phyloP scores from a whole-genome alignment of 2,329 filamentous ascomycete species.

The Leptographium galeiforme region DNA sequence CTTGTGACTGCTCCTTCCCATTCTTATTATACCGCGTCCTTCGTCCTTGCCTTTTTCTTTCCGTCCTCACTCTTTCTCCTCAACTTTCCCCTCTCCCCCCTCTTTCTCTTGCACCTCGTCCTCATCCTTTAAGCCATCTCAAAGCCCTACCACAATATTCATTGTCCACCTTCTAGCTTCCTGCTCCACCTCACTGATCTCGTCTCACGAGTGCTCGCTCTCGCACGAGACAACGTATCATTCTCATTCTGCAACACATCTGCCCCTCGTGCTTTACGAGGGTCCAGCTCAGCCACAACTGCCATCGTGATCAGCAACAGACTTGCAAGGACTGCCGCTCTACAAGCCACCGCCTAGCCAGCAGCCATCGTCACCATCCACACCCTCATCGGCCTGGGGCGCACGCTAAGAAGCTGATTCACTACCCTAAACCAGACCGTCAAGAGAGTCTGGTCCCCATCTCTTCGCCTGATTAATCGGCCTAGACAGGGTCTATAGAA shows the following conservation, averaged over 20 bases:
- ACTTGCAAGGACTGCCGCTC: not conserved
- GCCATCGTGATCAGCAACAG: not conserved
- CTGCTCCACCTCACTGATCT: not conserved
- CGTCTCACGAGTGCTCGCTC: not conserved
- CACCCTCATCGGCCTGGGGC: not conserved
- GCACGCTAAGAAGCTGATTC: slow-evolving; percentile 1
- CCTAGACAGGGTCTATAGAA: slow-evolving; percentile 11
- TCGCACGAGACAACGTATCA: not conserved
- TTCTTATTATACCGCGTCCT: not conserved
- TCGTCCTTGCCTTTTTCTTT: not conserved
- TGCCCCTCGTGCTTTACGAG: not conserved
- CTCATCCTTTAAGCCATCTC: not conserved
- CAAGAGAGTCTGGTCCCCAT: slow-evolving; percentile 5
- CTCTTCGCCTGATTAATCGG: slow-evolving; percentile 6
- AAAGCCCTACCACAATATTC: no score
- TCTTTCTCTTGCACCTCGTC: not conserved
- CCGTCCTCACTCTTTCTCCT: not conserved
- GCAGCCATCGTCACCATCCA: not conserved
- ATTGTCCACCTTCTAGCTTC: not conserved
- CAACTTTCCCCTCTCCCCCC: not conserved
- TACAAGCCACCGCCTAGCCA: not conserved
- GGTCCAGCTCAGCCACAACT: not conserved
- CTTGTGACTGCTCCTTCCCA: slow-evolving; percentile 2
- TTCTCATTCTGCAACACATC: no score
- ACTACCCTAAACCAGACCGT: slow-evolving; percentile 5